Base-by-base conservation (phyloP, 2,329 filamentous ascomycete genomes). In the Coniochaeta ligniaria region DNA sequence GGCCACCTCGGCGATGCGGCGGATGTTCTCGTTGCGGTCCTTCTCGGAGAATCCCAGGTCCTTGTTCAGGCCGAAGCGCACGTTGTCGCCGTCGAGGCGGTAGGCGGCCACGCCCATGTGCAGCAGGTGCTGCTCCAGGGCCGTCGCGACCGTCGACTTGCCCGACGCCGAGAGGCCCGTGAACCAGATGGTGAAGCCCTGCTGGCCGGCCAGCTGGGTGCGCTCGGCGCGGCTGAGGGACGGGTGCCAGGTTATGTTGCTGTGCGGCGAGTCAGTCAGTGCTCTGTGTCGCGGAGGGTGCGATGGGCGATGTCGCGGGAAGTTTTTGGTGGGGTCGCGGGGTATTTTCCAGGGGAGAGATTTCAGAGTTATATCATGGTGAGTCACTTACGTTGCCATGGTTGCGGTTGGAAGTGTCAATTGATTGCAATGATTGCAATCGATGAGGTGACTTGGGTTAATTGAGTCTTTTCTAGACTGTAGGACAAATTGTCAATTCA, bases 61-160 rank as follows among this genome's bases (percentile, higher is more conserved):
- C 78, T 96, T 96, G 86, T 98, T 99, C 67, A 99, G 83, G 17
- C 95, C 95, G 79, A 98, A 97, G 63, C 95, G 94, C 66, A 99
- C 89, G 78, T 99, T 99, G 84, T 99, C 95, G 71, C 94, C 95
- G 77, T 99, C 95, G 33, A 99, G 88, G 59, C 95, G 88, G 84
- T 99, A 99, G 63, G 93, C 90, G 60, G 88, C 80, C 58, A 95
- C 80, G 50, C 88, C 89, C 12, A 91, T 83, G 75, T 96, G 92
- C 60, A 99, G 86, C 36, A 99, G 88, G 76, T 97, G 92, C 80
- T 97, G 94, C 82, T 99, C 95, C 45, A 99, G 90, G 17, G 95
- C 95, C 2, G 92, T 96, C 60, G 95, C 95, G 64, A 99, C 91
- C 61, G 95, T 99, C 59, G 94, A 97, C 79, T 99, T 99, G 72